Evolutionary conservation across 441 rosid genomes (phyloP).

Genomic region (Macaranga tanarius): DNA sequence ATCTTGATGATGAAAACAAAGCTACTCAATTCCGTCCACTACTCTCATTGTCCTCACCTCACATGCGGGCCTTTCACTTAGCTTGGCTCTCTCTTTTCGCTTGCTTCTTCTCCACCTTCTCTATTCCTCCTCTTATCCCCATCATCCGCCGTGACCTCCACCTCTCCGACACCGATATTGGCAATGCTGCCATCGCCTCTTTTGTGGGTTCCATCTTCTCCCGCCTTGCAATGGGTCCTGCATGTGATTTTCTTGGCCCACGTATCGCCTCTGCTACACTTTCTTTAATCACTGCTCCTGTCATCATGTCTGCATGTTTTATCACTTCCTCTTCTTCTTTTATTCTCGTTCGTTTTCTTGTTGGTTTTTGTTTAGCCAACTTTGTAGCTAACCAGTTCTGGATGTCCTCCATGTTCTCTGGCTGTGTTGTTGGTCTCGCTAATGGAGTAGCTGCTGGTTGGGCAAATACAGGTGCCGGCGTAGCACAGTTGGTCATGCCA

Average conservation of each 20-base stretch:
- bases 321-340: slow-evolving; percentile 51
- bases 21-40: slow-evolving; percentile 64
- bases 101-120: slow-evolving; percentile 82
- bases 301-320: slow-evolving; percentile 45
- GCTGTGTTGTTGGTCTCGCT: slow-evolving; percentile 59
- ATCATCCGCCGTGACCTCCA: slow-evolving; percentile 56
- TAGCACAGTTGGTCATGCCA: slow-evolving; percentile 73
- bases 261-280: slow-evolving; percentile 55
- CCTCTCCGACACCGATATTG: slow-evolving; percentile 47
- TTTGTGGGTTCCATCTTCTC: slow-evolving; percentile 77
- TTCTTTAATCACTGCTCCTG: slow-evolving; percentile 60
- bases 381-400: slow-evolving; percentile 86
- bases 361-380: slow-evolving; percentile 69
- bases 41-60: slow-evolving; percentile 54
- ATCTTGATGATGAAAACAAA: slow-evolving; percentile 46
- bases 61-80: slow-evolving; percentile 73
- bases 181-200: slow-evolving; percentile 62
- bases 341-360: slow-evolving; percentile 56
- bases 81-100: slow-evolving; percentile 84
- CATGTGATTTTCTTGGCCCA: slow-evolving; percentile 70
- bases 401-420: slow-evolving; percentile 91
- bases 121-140: slow-evolving; percentile 66
- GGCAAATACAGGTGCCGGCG: slow-evolving; percentile 71
- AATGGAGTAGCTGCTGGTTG: slow-evolving; percentile 75
- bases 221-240: slow-evolving; percentile 82